phyloP scores from a whole-genome alignment of 2,329 filamentous ascomycete species.

The Claviceps cyperi region DNA sequence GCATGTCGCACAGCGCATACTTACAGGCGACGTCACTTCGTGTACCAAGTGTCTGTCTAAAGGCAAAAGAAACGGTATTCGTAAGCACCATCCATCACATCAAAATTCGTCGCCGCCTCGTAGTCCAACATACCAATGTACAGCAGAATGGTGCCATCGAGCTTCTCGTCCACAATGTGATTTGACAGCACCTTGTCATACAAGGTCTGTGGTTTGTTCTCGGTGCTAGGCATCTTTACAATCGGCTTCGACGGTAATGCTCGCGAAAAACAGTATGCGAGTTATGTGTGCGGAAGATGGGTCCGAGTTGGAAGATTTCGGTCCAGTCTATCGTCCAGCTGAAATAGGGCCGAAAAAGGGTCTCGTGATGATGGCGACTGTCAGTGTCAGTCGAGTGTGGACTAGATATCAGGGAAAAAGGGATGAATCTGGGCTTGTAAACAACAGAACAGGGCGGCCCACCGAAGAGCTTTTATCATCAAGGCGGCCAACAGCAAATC shows the following conservation, averaged over 20 bases:
- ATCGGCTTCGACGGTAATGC: background rate
- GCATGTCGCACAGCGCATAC: constrained; percentile 13
- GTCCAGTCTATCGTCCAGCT: background rate
- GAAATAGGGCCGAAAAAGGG: background rate
- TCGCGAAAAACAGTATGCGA: background rate
- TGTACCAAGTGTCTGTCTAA: constrained; percentile 89
- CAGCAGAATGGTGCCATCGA: constrained; percentile 80
- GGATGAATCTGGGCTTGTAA: background rate
- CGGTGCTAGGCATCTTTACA: constrained; percentile 54
- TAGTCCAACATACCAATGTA: constrained; percentile 61
- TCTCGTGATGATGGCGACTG: no score
- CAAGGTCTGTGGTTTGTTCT: constrained; percentile 63
- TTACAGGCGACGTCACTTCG: constrained; percentile 90
- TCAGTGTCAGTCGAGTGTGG: no score
- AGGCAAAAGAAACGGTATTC: background rate
- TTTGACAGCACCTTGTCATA: constrained; percentile 96
- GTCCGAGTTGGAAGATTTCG: background rate
- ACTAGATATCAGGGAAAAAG: background rate
- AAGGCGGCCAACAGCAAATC: background rate
- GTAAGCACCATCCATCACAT: background rate
- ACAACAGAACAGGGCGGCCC: background rate
- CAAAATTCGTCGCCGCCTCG: background rate
- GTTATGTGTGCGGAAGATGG: no score
- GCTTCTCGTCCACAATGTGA: constrained; percentile 90
- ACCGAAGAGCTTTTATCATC: background rate